Evolutionary conservation across 2,329 filamentous ascomycete genomes (phyloP), one percentile per base, ranked within the genome.

Genomic region (Penicillium sp.): DNA sequence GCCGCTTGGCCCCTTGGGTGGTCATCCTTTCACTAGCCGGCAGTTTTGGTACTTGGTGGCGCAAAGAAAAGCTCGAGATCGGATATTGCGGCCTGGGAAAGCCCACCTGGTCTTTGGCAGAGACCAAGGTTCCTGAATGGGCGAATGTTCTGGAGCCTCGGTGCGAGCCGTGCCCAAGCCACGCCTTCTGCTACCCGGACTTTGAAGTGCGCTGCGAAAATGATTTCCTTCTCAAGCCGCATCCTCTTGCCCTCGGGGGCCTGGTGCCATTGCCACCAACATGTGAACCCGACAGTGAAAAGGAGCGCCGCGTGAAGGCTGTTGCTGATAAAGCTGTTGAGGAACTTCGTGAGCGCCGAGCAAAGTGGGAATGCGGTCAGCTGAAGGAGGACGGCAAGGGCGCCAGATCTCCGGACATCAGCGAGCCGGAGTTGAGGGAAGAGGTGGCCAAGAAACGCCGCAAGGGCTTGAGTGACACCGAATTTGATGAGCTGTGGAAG

Each of bases 11-110:
- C 17, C 80, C 93, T 2, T 86, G 86, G 72, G 84, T 92, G 6
- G 80, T 97, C 2, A 72, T 93, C 3, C 71, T 89, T 21, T 87
- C 89, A 0, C 76, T 94, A 10, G 74, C 94, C 7, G 84, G 84
- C 33, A 86, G 88, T 0, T 91, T 96, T 62, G 89, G 83, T 31
- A 85, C 85, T 9, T 94, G 93, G 84, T 99, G 93, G 79, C 84
- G 93, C 49, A 91, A 96, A 71, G 94, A 99, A 76, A 97, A 97
- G 81, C 80, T 96, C n/a, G 89, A 91, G 17, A 91, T 97, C 21
- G 94, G 95, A 35, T 99, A 96, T 71, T 99, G 94, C 72, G 92
- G 93, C 13, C 84, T 96, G 53, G 94, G 89, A 25, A 85, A 87
- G 53, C 80, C 85, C 48, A 84, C 82, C 7, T 82, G 80, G 63